phyloP scores from a whole-genome alignment of 331 rosid genomes.

The Quercus lobata region DNA sequence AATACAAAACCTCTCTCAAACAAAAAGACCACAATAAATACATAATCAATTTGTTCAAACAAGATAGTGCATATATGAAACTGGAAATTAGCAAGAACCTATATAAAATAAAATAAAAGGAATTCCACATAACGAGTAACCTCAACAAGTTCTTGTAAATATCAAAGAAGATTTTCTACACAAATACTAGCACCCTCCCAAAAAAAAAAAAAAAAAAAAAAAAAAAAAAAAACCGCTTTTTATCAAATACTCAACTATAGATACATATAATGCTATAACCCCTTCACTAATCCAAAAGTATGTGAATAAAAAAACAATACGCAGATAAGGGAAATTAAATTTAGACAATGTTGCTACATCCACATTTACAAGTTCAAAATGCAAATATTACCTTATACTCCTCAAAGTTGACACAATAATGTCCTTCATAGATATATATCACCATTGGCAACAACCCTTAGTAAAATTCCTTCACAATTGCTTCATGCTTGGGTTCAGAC shows the following conservation, averaged over 20 bases:
- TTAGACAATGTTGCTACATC: not conserved
- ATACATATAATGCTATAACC: too few relatives aligned
- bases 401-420: conserved; percentile 87
- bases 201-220: too few relatives aligned
- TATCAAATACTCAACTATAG: not conserved
- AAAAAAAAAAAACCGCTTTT: not conserved
- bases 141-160: not conserved
- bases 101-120: too few relatives aligned
- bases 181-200: not conserved
- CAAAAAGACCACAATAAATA: not conserved
- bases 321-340: not conserved
- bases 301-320: not conserved
- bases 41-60: too few relatives aligned
- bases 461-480: conserved; percentile 88
- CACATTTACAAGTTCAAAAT: conserved; percentile 3
- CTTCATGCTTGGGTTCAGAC: conserved; percentile 66
- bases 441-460: conserved; percentile 76
- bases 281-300: not conserved
- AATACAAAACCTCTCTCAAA: not conserved
- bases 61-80: too few relatives aligned
- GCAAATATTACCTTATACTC: conserved; percentile 73
- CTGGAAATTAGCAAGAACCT: too few relatives aligned
- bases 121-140: not conserved
- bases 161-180: not conserved
- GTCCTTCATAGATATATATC: conserved; percentile 90